Conservation (phyloP, 2,329 filamentous ascomycete genomes). For the Chaetomium strumarium region DNA sequence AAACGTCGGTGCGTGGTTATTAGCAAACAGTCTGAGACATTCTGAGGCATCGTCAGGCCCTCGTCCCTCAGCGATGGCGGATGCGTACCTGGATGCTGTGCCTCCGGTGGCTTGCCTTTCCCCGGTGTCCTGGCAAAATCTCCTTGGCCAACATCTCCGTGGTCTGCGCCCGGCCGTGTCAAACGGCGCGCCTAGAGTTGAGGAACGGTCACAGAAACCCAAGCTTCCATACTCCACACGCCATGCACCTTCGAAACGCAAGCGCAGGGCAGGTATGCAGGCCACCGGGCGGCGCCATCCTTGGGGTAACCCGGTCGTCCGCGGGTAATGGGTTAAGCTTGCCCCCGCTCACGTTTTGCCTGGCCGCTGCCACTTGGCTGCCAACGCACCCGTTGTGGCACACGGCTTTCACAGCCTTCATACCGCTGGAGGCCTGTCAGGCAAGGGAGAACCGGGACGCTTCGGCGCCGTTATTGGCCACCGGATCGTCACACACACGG, state of each 20-base stretch:
- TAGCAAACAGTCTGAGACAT: constrained; percentile 14
- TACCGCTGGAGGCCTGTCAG: constrained; percentile 2
- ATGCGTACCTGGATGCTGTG: constrained; percentile 9
- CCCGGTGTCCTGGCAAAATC: constrained; percentile 3
- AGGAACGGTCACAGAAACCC: background rate
- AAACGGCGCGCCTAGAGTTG: constrained; percentile 1
- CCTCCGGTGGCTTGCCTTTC: constrained; percentile 4
- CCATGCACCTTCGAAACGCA: constrained; percentile 4
- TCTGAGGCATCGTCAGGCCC: constrained; percentile 6
- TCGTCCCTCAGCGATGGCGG: constrained; percentile 4
- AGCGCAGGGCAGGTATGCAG: constrained; percentile 6
- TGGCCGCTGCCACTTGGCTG: constrained; percentile 5
- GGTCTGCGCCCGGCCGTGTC: constrained; percentile 9
- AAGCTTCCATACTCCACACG: constrained; percentile 1
- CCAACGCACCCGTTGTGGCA: constrained; percentile 14
- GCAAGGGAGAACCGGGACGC: constrained; percentile 1
- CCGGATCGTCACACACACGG: background rate
- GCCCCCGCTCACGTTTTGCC: background rate
- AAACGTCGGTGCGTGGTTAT: background rate
- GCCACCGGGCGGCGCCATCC: constrained; percentile 1
- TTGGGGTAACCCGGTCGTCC: background rate
- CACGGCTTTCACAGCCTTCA: background rate
- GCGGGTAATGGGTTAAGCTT: constrained; percentile 3
- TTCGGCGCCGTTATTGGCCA: constrained; percentile 13
- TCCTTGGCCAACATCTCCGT: constrained; percentile 6